Evolutionary conservation across 805 yeast species (phyloP), one percentile per base, ranked within the genome.

Genomic region (Wickerhamomyces queroliae): DNA sequence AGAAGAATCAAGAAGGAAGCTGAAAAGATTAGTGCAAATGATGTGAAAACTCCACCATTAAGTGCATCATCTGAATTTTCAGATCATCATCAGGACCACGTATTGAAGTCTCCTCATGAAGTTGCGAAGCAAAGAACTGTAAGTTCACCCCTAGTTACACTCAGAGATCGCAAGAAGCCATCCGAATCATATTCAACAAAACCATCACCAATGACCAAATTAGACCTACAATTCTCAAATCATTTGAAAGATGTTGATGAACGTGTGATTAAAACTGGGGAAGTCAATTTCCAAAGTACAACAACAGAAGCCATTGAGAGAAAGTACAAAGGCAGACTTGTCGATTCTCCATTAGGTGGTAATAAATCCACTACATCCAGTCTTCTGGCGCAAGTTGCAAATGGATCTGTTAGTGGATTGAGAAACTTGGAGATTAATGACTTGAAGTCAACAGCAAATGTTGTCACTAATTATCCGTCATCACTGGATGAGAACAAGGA

Each of bases 151-250:
- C 49, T 58, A 5, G 42, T 62, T 48, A 35, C 39, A 10, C 21
- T 22, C 34, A 41, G 41, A 42, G 30, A 12, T 8, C 40, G 35
- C 13, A 43, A 44, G 39, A 47, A 41, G 25, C 42, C 44, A 21
- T 33, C 43, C 21, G 19, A 7, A 17, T 36, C 29, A 27, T 22
- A 41, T 23, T 21, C 40, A 12, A 42, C 11, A n/a, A 35, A 13
- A 64, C 67, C 15, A 61, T 72, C 74, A 0, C 73, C 80, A 8
- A 56, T 74, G 59, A 66, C 74, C 2, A 64, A 73, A 13, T 49
- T 78, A 7, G 89, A 83, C 52, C 55, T 70, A 30, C 74, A 78
- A 15, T 83, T 87, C 83, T 66, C 67, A 6, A 64, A 67, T 29
- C 78, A 64, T 49, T 59, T 83, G 45, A 62, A 58, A 18, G 75